Percentiles rank a stretch among this genome's conserved stretches.
These are phyloP conservation scores for Pelargonium nanum DNA, from an alignment of 345 rosid genomes.

Conservation along the genomic window DNA sequence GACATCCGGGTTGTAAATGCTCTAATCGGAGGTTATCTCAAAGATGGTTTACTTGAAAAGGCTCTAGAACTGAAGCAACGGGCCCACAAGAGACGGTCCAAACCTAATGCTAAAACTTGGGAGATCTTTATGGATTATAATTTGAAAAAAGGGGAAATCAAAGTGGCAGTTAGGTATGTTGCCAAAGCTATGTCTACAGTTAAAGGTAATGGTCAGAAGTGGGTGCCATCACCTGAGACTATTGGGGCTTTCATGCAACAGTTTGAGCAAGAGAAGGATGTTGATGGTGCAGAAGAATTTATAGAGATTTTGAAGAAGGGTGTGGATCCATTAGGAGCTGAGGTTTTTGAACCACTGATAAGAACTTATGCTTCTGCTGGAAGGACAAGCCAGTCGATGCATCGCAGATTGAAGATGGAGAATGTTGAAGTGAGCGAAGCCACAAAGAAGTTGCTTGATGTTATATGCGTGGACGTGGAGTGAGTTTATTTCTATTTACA, in stretches of 20 bases:
- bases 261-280: conserved; percentile 66
- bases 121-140: conserved; percentile 60
- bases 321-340: conserved; percentile 40
- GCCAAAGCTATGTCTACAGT: conserved; percentile 56
- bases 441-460: conserved; percentile 54
- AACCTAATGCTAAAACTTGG: conserved; percentile 80
- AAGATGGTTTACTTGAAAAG: conserved; percentile 45
- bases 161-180: conserved; percentile 52
- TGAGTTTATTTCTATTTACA: conserved; percentile 19
- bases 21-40: conserved; percentile 57
- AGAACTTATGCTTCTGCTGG: conserved; percentile 85
- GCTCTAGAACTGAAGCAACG: conserved; percentile 64
- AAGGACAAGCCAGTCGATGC: conserved; percentile 54
- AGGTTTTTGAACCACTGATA: conserved; percentile 65
- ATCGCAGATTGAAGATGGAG: conserved; percentile 67
- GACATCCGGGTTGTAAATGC: conserved; percentile 71
- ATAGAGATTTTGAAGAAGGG: conserved; percentile 65
- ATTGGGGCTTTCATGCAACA: conserved; percentile 44
- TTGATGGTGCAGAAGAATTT: conserved; percentile 73
- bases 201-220: conserved; percentile 60
- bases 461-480: conserved; percentile 51
- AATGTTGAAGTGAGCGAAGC: conserved; percentile 51
- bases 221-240: conserved; percentile 63
- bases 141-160: conserved; percentile 40
- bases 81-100: conserved; percentile 55